Evolutionary conservation across 2,329 filamentous ascomycete genomes (phyloP), one percentile per base, ranked within the genome.

Genomic region (Diaporthe batatas): DNA sequence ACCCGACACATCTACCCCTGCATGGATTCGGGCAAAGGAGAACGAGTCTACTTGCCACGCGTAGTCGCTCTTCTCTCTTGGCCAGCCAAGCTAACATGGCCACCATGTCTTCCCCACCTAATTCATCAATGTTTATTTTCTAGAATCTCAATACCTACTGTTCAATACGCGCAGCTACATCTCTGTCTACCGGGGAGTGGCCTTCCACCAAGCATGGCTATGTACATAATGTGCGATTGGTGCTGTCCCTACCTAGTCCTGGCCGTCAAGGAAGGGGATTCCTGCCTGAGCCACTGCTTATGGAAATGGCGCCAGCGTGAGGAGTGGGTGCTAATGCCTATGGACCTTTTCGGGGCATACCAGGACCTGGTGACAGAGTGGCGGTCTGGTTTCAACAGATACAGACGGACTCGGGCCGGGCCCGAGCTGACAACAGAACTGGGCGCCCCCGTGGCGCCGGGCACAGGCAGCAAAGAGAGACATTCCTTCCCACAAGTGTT

Each of bases 121-220:
- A 74, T 65, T 6, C 72, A 74, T 72, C 55, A 74, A 44, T 72
- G 39, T 72, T 47, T 74, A 72, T 47, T 44, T 65, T 55, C 32
- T 62, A 67, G 51, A 70, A 36, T 39, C 36, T 71, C 58, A 59
- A 71, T 71, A 18, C 67, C 44, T 51, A 71, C 10, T 54, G 23
- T 51, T n/a, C 55, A 62, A 54, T 32, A 16, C 32, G 42, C 32
- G 34, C 44, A 51, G 36, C 18, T 39, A 18, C 44, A n/a, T 34
- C 32, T n/a, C 21, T n/a, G 5, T 29, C 11, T 18, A 44, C 23
- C 36, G n/a, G 25, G 10, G n/a, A 34, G 49, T n/a, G 68, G 23
- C 49, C 55, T 44, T 59, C 32, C 68, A 32, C 42, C 68, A 51
- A 51, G 44, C 68, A 49, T 29, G 23, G 32, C 44, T 21, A 55